Evolutionary conservation across 2,329 filamentous ascomycete species (phyloP), one percentile per base, ranked within the genome.

Genomic region (Venturiaceae sp.): DNA sequence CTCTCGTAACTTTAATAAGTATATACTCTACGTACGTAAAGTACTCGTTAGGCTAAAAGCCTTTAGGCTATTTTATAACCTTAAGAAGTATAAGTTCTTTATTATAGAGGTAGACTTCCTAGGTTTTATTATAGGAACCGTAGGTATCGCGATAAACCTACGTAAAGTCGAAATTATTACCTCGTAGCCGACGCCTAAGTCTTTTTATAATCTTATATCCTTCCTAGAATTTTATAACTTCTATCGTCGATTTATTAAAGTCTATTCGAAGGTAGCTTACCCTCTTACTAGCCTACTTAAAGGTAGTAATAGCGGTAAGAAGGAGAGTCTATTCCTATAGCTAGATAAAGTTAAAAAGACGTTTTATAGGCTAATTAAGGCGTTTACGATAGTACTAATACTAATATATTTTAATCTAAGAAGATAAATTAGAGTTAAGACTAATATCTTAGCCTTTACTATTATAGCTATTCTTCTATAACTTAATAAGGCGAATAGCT

Each of bases 151-250:
- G 44, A 64, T 66, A 63, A 58, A 66, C 55, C 55, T 61, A 30
- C 32, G 50, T 55, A 62, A 36, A 55, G 62, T 62, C 19, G 52
- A 28, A 61, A 61, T 53, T 60, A 64, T 58, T 55, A 2, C 33
- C 59, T n/a, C 67, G 5, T 72, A 62, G 68, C 5, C 53, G 46
- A 37, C 8, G 19, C 67, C 63, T 5, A 60, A 5, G 6, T 64
- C 16, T 5, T 55, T 66, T 3, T 62, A 62, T 30, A 62, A 61
- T 19, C 63, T 66, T 2, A 62, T 64, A 60, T 57, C 44, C 1
- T 71, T 72, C 58, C 21, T 72, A n/a, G 65, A 67, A 9, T 70
- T 72, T 47, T 61, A 57, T 3, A 71, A 72, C 44, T 72, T 68
- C 58, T 72, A 72, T 60, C 59, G 66, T 5, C 36, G 60, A 8